phyloP scores from a whole-genome alignment of 2,329 filamentous ascomycete species.

The Claviceps arundinis region DNA sequence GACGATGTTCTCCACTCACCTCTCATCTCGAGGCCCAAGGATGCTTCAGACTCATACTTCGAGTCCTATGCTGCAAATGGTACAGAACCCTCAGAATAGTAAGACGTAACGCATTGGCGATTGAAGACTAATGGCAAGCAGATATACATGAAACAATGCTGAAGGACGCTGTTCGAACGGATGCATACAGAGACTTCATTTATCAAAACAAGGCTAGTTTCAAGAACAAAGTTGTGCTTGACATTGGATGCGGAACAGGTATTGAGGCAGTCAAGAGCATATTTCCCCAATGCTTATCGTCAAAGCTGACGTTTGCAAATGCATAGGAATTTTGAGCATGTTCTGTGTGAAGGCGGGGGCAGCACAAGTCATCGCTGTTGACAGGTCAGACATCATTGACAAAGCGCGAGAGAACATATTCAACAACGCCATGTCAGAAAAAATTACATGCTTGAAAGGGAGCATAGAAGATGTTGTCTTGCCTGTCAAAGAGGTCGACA shows the following conservation, averaged over 20 bases:
- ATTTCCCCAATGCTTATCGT: not conserved
- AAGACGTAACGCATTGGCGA: not conserved
- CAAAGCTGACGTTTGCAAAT: conserved; percentile 12
- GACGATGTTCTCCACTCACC: conserved; percentile 21
- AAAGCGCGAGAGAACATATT: conserved; percentile 77
- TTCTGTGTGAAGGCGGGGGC: conserved; percentile 89
- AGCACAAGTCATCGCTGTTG: conserved; percentile 74
- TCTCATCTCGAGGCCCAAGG: conserved; percentile 9
- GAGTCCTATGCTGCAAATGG: conserved; percentile 51
- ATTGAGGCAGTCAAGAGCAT: conserved; percentile 9
- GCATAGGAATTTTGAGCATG: conserved; percentile 70
- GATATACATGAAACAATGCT: conserved; percentile 95
- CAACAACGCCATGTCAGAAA: conserved; percentile 60
- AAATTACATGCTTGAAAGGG: conserved; percentile 69
- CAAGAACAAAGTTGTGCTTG: conserved; percentile 72
- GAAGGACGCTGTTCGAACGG: conserved; percentile 76
- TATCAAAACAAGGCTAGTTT: conserved; percentile 85
- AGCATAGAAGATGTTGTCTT: conserved; percentile 77
- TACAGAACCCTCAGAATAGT: conserved; percentile 21
- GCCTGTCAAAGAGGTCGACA: conserved; percentile 71
- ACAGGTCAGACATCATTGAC: conserved; percentile 81
- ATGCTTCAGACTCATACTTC: conserved; percentile 33
- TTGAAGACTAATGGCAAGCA: conserved; percentile 16
- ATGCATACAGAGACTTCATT: conserved; percentile 89
- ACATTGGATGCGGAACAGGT: conserved; percentile 75